These are phyloP conservation scores for Edaphochlamys debaryana DNA, from an alignment of 139 green algal species.

Conservation along the genomic window DNA sequence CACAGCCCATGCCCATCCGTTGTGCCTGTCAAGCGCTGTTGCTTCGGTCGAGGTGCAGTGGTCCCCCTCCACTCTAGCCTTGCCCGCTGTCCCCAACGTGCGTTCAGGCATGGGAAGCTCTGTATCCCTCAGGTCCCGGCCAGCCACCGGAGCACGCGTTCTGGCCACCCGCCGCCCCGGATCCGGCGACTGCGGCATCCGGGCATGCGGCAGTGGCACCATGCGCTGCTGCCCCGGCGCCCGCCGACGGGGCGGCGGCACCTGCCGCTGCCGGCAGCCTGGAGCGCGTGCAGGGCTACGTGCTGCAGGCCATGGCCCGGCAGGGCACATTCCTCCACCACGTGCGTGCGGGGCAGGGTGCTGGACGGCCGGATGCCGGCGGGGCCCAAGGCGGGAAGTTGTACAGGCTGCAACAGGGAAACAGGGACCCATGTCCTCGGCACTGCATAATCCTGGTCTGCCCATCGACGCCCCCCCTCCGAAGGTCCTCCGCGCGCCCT, in stretches of 20 bases:
- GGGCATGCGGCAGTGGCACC: neutral
- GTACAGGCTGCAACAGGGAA: no score
- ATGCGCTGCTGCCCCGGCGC: neutral
- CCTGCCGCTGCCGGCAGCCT: neutral
- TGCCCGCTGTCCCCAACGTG: no score
- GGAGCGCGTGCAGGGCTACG: neutral
- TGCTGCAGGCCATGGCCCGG: neutral
- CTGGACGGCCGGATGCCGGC: no score
- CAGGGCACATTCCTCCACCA: conserved; percentile 28
- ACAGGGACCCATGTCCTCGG: neutral
- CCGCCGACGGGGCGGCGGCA: neutral
- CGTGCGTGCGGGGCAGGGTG: neutral
- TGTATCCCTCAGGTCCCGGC: neutral
- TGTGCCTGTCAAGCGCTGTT: no score
- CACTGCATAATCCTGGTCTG: neutral
- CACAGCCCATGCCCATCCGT: no score
- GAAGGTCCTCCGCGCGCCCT: conserved; percentile 20
- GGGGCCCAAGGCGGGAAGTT: no score
- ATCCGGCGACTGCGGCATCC: neutral
- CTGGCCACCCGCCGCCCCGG: neutral
- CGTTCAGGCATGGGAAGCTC: no score
- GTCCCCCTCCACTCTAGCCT: no score
- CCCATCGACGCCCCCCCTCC: neutral
- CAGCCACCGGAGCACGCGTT: neutral
- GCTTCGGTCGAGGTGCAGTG: no score